phyloP scores from a whole-genome alignment of 2,329 filamentous ascomycete species.

The Ophiosphaerella narmari region DNA sequence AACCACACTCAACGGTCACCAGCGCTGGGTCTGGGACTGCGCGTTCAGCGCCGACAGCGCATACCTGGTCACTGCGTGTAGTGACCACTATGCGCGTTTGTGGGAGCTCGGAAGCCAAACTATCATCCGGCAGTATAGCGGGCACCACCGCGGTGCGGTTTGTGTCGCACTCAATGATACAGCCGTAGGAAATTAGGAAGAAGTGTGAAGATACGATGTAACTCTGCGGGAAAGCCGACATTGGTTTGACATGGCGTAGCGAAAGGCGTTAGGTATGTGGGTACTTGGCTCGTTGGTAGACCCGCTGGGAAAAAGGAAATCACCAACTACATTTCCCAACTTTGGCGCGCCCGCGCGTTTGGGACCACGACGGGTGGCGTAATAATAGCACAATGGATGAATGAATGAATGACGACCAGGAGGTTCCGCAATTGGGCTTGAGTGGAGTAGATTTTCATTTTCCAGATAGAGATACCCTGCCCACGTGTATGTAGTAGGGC shows the following conservation, averaged over 20 bases:
- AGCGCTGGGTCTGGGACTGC: conserved; percentile 97
- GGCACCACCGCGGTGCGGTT: conserved; percentile 87
- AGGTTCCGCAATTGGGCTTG: too few species aligned
- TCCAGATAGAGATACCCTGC: too few species aligned
- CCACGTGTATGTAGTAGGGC: too few species aligned
- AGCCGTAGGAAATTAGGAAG: conserved; percentile 41
- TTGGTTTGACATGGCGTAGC: conserved; percentile 1
- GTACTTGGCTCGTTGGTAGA: too few species aligned
- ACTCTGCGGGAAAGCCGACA: not conserved
- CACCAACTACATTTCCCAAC: too few species aligned
- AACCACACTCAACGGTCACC: conserved; percentile 85
- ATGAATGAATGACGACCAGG: too few species aligned
- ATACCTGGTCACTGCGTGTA: conserved; percentile 90
- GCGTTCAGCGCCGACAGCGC: conserved; percentile 92
- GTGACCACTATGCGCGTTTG: conserved; percentile 87
- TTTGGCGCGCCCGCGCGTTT: too few species aligned
- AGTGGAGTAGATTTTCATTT: too few species aligned
- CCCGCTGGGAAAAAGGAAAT: too few species aligned
- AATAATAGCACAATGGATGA: too few species aligned
- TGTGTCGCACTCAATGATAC: conserved; percentile 89
- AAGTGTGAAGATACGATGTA: not conserved
- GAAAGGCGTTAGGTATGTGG: conserved; percentile 3
- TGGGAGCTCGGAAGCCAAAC: conserved; percentile 88
- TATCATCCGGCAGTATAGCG: conserved; percentile 94
- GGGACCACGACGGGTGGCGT: too few species aligned